Evolutionary conservation across 306 rosid genomes (phyloP), one percentile per base, ranked within the genome.

Genomic region (Rosa persica): DNA sequence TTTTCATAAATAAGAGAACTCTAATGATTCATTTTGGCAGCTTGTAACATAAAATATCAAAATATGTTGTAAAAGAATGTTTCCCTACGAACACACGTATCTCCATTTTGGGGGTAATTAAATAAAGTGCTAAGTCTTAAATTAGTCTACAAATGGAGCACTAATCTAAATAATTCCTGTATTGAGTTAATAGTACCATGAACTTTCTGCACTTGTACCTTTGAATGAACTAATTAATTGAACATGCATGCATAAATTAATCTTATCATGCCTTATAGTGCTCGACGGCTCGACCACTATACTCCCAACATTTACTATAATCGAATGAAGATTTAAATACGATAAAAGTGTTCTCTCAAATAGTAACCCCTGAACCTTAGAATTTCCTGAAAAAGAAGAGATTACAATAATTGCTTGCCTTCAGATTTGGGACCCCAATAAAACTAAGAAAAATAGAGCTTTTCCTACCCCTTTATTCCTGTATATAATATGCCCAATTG

Each of bases 361-460:
- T 12, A 25, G 20, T 30, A 72, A 16, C 17, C 42, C 64, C 16
- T 5, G 30, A 57, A 46, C 16, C 34, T 52, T 20, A 5, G 78
- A 34, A 76, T 47, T 25, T 15, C 55, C n/a, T 12, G 22, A 25
- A 15, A n/a, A 15, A 44, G 1, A 54, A 25, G 5, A 25, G 4
- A 66, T 66, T 39, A 43, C 34, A 64, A 42, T 7, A 40, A 40
- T 42, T 64, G 27, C 13, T 22, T 62, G 78, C 61, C 54, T 79
- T 40, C 8, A 72, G 74, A 71, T 76, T 43, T 72, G 65, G 79
- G 83, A n/a, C 43, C 83, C 83, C 57, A 44, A 9, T 36, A 13
- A 54, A 78, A 60, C 6, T n/a, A 36, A 70, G 5, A 10, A 11
- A 12, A 49, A 30, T 34, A 42, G 13, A 15, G n/a, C 54, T 52